These are phyloP conservation scores for Trichoderma sp. DNA, from an alignment of 2,329 filamentous ascomycete species.

Conservation along the genomic window DNA sequence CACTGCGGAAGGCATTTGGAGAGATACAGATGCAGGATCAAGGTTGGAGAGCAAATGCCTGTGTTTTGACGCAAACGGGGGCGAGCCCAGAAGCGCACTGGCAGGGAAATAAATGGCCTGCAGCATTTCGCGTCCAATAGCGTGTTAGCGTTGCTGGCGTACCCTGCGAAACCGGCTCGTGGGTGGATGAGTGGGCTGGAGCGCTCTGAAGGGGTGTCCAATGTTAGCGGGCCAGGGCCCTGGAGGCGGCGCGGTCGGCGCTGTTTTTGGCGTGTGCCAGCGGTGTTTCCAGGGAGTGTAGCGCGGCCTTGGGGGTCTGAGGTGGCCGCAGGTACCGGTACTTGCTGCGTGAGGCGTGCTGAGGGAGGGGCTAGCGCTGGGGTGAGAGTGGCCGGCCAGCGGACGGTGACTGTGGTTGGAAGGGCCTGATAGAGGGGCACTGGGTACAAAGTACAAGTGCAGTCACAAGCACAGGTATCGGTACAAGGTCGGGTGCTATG, in stretches of 20 bases:
- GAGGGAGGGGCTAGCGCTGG: neutral
- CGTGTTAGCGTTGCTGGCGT: constrained; percentile 7
- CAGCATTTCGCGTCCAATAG: constrained; percentile 21
- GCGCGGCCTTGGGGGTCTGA: neutral
- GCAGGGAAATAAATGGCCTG: constrained; percentile 21
- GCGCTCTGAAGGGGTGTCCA: neutral
- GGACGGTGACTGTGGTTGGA: neutral
- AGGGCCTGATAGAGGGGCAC: neutral
- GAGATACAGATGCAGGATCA: constrained; percentile 18
- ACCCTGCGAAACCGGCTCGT: constrained; percentile 26
- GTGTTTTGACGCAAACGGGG: constrained; percentile 18
- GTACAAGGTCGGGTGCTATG: neutral
- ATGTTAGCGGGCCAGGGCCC: constrained; percentile 10
- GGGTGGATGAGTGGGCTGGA: constrained; percentile 21
- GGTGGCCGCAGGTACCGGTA: neutral
- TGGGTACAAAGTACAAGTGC: neutral
- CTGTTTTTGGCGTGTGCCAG: constrained; percentile 5
- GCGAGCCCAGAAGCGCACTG: constrained; percentile 6
- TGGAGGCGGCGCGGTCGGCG: neutral
- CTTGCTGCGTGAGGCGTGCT: neutral
- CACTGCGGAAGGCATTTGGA: constrained; percentile 26
- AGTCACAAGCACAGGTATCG: neutral
- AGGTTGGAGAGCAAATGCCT: constrained; percentile 1
- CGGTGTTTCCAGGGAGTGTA: constrained; percentile 3
- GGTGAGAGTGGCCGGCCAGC: neutral